Evolutionary conservation across 768 basidiomycete species (phyloP).

Genomic region (Pleurotus ostreatus): DNA sequence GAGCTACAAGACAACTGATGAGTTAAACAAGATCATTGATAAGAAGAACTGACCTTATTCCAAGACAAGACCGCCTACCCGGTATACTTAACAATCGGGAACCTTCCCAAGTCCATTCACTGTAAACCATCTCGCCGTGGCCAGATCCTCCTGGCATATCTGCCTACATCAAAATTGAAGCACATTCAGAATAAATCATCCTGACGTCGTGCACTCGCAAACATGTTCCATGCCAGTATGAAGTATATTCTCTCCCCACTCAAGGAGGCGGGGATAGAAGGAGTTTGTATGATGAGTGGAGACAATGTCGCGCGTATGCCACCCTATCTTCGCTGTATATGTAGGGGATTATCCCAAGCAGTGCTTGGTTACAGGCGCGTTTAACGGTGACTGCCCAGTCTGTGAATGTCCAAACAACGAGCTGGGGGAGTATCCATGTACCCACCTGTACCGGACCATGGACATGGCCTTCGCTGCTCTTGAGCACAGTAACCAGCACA

Average conservation of each 20-base stretch:
- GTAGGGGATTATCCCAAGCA: constrained; percentile 39
- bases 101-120: constrained; percentile 27
- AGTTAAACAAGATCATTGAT: neutral
- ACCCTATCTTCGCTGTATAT: constrained; percentile 34
- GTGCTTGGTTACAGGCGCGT: constrained; percentile 17
- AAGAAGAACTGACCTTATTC: constrained; percentile 25
- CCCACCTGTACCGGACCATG: too few species aligned
- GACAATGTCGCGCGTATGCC: constrained; percentile 24
- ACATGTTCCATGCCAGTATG: constrained; percentile 35
- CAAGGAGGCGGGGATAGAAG: constrained; percentile 20
- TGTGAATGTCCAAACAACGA: too few species aligned
- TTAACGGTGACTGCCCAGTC: too few species aligned
- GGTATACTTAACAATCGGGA: constrained; percentile 39
- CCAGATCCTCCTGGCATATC: constrained; percentile 34
- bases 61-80: constrained; percentile 35
- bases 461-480: too few species aligned
- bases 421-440: too few species aligned
- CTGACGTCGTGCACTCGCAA: constrained; percentile 20
- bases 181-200: constrained; percentile 22
- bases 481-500: too few species aligned
- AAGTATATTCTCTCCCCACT: constrained; percentile 24
- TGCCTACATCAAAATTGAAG: constrained; percentile 31
- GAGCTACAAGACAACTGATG: neutral
- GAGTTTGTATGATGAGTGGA: constrained; percentile 26
- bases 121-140: constrained; percentile 27